Percentiles rank a stretch among this genome's conserved stretches.
Evolutionary conservation across 257 asterid species (phyloP).

Genomic region (Solanum microdontum): DNA sequence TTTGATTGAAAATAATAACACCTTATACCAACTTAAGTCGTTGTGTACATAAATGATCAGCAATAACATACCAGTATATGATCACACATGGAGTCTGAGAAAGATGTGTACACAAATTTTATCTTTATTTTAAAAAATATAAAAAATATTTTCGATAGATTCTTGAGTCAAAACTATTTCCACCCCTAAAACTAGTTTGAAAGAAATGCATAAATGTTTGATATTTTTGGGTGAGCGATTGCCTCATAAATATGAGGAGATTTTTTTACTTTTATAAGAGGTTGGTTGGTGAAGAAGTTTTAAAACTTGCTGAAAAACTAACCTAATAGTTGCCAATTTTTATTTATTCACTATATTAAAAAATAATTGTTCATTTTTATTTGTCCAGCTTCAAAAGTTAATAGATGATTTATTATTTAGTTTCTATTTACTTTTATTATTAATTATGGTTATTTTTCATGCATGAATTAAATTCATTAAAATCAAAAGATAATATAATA

Average conservation of each 20-base stretch:
- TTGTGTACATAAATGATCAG: background rate
- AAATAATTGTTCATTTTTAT: background rate
- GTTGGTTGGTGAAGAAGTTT: background rate
- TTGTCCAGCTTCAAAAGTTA: background rate
- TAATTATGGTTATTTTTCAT: background rate
- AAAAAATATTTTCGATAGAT: background rate
- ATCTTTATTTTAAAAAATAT: fast-evolving
- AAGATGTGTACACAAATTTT: fast-evolving
- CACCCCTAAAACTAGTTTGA: background rate
- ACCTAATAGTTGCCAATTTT: background rate
- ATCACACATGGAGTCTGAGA: background rate
- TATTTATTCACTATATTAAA: too few species aligned
- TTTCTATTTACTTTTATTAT: background rate
- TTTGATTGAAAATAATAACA: background rate
- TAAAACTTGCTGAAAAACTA: background rate
- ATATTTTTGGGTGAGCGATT: background rate
- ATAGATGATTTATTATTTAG: background rate
- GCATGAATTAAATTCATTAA: too few species aligned
- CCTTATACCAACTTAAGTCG: background rate
- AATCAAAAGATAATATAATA: too few species aligned
- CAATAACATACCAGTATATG: background rate
- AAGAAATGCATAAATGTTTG: background rate
- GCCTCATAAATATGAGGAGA: background rate
- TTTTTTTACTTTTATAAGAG: background rate
- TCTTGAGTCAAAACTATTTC: fast-evolving